These are phyloP conservation scores for Phaeotremella fagi DNA, from an alignment of 768 basidiomycete genomes.

Conservation along the genomic window DNA sequence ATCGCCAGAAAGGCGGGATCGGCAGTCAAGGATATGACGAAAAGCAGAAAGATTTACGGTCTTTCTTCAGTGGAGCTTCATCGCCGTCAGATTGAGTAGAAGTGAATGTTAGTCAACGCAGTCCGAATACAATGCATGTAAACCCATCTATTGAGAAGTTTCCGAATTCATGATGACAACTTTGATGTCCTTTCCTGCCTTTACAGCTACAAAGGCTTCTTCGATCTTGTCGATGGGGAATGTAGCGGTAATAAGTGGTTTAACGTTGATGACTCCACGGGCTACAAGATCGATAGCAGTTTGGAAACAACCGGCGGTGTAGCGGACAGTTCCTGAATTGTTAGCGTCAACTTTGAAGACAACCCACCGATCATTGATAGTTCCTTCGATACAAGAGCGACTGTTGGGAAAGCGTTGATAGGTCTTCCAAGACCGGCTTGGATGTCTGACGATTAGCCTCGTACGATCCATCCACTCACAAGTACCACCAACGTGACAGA, in stretches of 20 bases:
- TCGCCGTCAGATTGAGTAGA: too few species aligned
- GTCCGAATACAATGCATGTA: neutral
- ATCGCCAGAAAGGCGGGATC: constrained; percentile 71
- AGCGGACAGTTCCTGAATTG: neutral
- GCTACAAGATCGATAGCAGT: constrained; percentile 9
- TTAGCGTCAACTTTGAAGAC: neutral
- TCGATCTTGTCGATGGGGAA: constrained; percentile 4
- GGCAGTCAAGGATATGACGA: constrained; percentile 67
- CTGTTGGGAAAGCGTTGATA: constrained; percentile 4
- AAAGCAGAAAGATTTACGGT: constrained; percentile 67
- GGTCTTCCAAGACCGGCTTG: constrained; percentile 8
- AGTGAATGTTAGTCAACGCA: neutral
- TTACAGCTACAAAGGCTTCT: neutral
- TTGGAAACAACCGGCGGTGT: constrained; percentile 10
- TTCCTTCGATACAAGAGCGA: constrained; percentile 3
- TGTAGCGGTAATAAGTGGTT: constrained; percentile 16
- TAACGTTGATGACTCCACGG: constrained; percentile 9
- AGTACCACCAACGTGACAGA: constrained; percentile 1
- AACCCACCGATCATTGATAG: constrained; percentile 3
- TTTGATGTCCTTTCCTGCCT: neutral
- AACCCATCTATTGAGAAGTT: neutral
- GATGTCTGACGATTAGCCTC: neutral
- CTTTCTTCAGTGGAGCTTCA: constrained; percentile 71
- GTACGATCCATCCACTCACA: constrained; percentile 1
- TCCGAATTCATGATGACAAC: constrained; percentile 1